These are phyloP conservation scores for Entoloma clypeatum DNA, from an alignment of 1,284 basidiomycete genomes.

Conservation along the genomic window DNA sequence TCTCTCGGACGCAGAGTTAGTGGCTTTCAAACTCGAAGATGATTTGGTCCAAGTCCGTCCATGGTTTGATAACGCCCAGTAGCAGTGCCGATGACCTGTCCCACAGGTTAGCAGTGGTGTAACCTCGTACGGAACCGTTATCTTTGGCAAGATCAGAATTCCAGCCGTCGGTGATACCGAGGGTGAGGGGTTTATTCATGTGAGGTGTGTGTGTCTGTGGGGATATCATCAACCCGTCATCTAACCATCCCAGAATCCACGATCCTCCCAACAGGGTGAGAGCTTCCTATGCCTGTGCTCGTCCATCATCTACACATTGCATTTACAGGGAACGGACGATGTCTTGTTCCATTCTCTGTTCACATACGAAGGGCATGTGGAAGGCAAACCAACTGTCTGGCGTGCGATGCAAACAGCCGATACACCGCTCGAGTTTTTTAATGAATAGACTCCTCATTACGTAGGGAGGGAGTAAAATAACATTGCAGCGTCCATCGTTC, in stretches of 20 bases:
- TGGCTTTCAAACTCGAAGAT: constrained; percentile 46
- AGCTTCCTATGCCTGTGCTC: constrained; percentile 6
- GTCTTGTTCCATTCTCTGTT: constrained; percentile 68
- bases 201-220: constrained; percentile 48
- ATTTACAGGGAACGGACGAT: constrained; percentile 54
- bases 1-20: constrained; percentile 51
- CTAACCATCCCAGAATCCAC: constrained; percentile 47
- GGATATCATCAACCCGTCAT: constrained; percentile 9
- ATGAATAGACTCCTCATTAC: constrained; percentile 57
- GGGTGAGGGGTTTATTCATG: constrained; percentile 65
- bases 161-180: constrained; percentile 59
- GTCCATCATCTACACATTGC: background rate
- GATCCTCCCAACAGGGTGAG: constrained; percentile 68
- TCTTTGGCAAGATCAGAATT: constrained; percentile 72
- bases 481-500: too few relatives aligned
- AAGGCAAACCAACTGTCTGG: constrained; percentile 54
- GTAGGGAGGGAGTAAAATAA: too few relatives aligned
- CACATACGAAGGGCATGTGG: constrained; percentile 59
- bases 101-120: constrained; percentile 33
- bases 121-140: constrained; percentile 60
- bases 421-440: constrained; percentile 67
- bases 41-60: constrained; percentile 54
- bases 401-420: constrained; percentile 58
- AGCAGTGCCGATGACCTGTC: background rate
- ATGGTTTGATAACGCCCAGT: constrained; percentile 37